These are phyloP conservation scores for Coffea canephora DNA, from an alignment of 257 asterid genomes.

Conservation along the genomic window DNA sequence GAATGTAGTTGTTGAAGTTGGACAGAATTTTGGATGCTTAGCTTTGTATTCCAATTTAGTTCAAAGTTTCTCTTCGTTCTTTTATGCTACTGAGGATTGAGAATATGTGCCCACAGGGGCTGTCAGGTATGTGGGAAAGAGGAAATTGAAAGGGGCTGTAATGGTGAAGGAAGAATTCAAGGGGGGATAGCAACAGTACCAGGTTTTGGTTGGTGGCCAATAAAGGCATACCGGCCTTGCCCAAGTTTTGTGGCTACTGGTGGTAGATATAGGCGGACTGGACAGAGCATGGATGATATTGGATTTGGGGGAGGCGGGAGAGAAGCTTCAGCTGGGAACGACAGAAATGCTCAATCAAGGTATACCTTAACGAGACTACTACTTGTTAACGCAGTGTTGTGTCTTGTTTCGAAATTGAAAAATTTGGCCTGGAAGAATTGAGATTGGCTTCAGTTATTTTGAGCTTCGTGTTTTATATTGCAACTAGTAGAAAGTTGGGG, in stretches of 20 bases:
- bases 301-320: conserved; percentile 58
- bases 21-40: not conserved
- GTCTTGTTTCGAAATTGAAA: not conserved
- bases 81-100: conserved; percentile 3
- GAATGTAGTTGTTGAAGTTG: not conserved
- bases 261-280: conserved; percentile 70
- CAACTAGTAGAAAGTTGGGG: not conserved
- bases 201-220: conserved; percentile 99
- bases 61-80: not conserved
- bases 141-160: conserved; percentile 78
- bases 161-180: conserved; percentile 95
- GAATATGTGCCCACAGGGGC: conserved; percentile 39
- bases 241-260: conserved; percentile 85
- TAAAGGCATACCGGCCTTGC: conserved; percentile 92
- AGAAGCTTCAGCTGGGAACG: conserved; percentile 21
- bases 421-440: not conserved
- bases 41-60: not conserved
- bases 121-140: conserved; percentile 79
- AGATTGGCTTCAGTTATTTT: not conserved
- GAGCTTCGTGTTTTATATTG: not conserved
- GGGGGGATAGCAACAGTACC: conserved; percentile 95
- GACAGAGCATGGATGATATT: conserved; percentile 95
- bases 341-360: conserved; percentile 35
- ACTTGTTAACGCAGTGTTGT: not conserved
- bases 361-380: not conserved